These are phyloP conservation scores for Mycotypha africana DNA, from an alignment of 371 early-diverging fungal genomes.

Conservation along the genomic window DNA sequence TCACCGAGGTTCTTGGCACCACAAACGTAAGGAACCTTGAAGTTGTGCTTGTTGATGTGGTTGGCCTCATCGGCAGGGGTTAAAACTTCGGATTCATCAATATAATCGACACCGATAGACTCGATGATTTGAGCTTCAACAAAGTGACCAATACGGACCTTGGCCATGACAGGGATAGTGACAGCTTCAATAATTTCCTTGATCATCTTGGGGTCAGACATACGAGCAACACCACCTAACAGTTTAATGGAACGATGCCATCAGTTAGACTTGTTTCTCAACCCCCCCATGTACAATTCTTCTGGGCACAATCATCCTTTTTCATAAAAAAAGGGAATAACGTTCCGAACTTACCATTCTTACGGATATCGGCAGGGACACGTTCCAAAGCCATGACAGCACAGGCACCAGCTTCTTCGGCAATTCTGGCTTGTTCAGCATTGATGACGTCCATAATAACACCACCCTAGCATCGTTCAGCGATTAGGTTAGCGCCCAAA, in stretches of 20 bases:
- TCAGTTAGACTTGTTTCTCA: not conserved
- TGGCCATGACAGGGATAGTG: slow-evolving; percentile 98
- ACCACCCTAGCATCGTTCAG: no score
- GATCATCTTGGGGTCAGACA: slow-evolving; percentile 98
- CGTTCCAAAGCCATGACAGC: slow-evolving; percentile 99
- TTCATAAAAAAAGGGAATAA: no score
- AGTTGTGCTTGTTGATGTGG: slow-evolving; percentile 93
- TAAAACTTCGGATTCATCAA: slow-evolving; percentile 96
- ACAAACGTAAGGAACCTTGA: slow-evolving; percentile 94
- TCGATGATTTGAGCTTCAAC: slow-evolving; percentile 97
- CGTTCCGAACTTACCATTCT: slow-evolving; percentile 63
- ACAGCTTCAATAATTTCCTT: slow-evolving; percentile 92
- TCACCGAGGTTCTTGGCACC: slow-evolving; percentile 96
- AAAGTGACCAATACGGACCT: slow-evolving; percentile 98
- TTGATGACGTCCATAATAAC: slow-evolving; percentile 99
- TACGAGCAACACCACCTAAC: slow-evolving; percentile 93
- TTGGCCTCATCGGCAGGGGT: slow-evolving; percentile 91
- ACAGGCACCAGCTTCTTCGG: slow-evolving; percentile 96
- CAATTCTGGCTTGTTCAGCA: slow-evolving; percentile 95
- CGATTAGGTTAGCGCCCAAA: no score
- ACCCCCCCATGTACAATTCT: no score
- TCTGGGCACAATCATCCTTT: no score
- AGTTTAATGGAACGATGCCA: not conserved
- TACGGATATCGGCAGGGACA: slow-evolving; percentile 97
- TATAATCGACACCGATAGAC: slow-evolving; percentile 89